Evolutionary conservation across 2,329 filamentous ascomycete species (phyloP).

Genomic region (Ophiocordyceps unilateralis): DNA sequence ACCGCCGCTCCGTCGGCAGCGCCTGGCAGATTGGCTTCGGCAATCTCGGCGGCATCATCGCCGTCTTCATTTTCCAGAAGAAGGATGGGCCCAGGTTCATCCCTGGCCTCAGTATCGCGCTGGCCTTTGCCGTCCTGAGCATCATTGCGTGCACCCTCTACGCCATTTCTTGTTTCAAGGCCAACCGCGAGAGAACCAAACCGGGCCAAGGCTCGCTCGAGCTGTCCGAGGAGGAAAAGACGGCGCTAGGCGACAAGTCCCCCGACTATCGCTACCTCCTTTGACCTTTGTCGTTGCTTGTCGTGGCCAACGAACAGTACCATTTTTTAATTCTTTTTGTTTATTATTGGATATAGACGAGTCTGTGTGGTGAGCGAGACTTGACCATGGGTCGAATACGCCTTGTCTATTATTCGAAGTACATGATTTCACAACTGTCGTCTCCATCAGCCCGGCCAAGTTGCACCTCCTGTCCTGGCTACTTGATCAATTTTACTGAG

Average conservation of each 20-base stretch:
- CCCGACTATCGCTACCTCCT: slow-evolving; percentile 43
- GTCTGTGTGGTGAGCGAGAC: no score
- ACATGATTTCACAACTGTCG: not conserved
- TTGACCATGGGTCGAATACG: no score
- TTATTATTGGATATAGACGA: not conserved
- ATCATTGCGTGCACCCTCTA: slow-evolving; percentile 45
- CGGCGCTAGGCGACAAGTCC: slow-evolving; percentile 38
- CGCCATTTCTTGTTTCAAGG: slow-evolving; percentile 33
- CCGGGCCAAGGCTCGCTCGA: slow-evolving; percentile 19
- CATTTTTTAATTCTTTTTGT: no score
- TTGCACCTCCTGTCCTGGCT: no score
- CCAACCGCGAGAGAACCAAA: slow-evolving; percentile 43
- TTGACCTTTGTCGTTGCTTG: slow-evolving; percentile 9
- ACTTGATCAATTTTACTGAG: not conserved
- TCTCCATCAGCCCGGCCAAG: no score
- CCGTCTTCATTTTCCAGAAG: slow-evolving; percentile 50
- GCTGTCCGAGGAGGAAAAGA: slow-evolving; percentile 46
- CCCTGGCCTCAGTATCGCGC: slow-evolving; percentile 60
- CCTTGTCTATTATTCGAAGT: no score
- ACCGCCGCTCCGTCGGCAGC: slow-evolving; percentile 49
- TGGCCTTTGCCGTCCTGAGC: slow-evolving; percentile 56
- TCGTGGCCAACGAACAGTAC: no score
- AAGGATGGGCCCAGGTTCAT: slow-evolving; percentile 52
- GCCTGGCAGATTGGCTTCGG: slow-evolving; percentile 68
- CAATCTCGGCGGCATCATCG: slow-evolving; percentile 64